These are phyloP conservation scores for Ustilago hordei DNA, from an alignment of 1,284 basidiomycete genomes.

Conservation along the genomic window DNA sequence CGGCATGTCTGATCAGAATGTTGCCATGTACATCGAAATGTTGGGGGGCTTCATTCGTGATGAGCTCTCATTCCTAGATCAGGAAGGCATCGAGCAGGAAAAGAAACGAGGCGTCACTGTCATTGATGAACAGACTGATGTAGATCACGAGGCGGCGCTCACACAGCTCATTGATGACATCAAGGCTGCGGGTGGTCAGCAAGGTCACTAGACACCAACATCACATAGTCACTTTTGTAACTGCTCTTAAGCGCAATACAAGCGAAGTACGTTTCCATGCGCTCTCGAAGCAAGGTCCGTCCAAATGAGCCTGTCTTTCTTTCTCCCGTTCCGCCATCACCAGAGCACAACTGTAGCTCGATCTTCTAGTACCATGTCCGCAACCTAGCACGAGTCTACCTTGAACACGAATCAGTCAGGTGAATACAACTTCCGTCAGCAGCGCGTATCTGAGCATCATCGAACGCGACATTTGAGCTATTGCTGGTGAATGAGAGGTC, in stretches of 20 bases:
- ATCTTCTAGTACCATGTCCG: no score
- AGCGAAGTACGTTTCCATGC: neutral
- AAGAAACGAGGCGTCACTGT: conserved; percentile 20
- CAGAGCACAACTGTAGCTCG: no score
- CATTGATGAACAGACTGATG: conserved; percentile 15
- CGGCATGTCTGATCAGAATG: conserved; percentile 19
- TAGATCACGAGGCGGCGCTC: conserved; percentile 22
- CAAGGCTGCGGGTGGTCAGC: neutral
- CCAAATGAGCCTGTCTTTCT: no score
- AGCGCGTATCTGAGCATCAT: no score
- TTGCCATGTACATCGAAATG: conserved; percentile 18
- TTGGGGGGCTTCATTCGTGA: conserved; percentile 5
- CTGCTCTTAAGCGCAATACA: neutral
- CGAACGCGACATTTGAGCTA: no score
- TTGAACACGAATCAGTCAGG: no score
- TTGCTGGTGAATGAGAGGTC: neutral
- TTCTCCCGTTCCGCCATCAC: no score
- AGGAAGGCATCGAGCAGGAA: conserved; percentile 16
- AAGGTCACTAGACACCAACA: neutral
- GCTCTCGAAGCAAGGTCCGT: no score
- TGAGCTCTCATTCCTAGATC: conserved; percentile 13
- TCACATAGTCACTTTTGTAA: neutral
- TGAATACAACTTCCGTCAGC: no score
- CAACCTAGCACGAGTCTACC: no score
- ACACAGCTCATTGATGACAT: conserved; percentile 13